Evolutionary conservation across 371 early-diverging fungal species (phyloP).

Genomic region (Gilbertella persicaria): DNA sequence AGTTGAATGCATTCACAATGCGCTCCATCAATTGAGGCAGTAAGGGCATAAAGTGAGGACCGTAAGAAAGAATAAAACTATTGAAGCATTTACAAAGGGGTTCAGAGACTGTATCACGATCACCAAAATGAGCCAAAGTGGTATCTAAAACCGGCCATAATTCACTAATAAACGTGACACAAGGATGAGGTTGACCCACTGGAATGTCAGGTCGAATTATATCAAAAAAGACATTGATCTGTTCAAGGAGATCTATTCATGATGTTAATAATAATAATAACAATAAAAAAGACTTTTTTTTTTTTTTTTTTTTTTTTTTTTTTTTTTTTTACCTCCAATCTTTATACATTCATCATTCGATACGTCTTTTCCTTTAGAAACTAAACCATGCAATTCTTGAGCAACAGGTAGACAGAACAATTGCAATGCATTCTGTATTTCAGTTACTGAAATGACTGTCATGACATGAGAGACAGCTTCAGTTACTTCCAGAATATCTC

Average conservation of each 20-base stretch:
- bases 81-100: conserved; percentile 69
- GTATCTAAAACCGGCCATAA: conserved; percentile 79
- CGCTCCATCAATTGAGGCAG: conserved; percentile 56
- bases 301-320: not conserved
- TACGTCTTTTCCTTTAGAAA: conserved; percentile 35
- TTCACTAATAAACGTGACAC: conserved; percentile 69
- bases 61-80: conserved; percentile 63
- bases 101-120: conserved; percentile 57
- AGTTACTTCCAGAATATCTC: conserved; percentile 81
- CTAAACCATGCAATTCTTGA: conserved; percentile 57
- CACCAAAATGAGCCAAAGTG: conserved; percentile 57
- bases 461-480: conserved; percentile 90
- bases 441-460: conserved; percentile 66
- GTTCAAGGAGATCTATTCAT: conserved; percentile 47
- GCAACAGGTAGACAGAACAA: conserved; percentile 85
- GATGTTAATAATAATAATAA: not conserved
- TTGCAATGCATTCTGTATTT: conserved; percentile 70
- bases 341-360: conserved; percentile 34
- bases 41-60: conserved; percentile 55
- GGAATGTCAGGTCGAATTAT: conserved; percentile 56
- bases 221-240: conserved; percentile 57
- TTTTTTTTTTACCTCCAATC: conserved; percentile 43
- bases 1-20: conserved; percentile 61
- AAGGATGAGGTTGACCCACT: conserved; percentile 64
- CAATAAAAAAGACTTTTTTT: not conserved